Evolutionary conservation across 2,329 filamentous ascomycete genomes (phyloP), one percentile per base, ranked within the genome.

Genomic region (Diaporthe australafricana): DNA sequence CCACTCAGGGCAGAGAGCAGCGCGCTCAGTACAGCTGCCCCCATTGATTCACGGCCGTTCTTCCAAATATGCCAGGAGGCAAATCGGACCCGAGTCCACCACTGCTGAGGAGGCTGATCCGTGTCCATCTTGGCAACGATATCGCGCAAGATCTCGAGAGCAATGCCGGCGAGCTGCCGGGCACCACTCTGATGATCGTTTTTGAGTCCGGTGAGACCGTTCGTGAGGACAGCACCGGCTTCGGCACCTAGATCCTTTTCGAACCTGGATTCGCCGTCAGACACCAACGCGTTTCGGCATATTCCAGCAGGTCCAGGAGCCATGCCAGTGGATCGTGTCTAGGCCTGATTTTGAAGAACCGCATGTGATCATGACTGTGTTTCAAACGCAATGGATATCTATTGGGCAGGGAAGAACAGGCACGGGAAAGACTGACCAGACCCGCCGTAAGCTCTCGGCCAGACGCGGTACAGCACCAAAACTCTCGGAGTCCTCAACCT

Each of bases 1-100:
- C 77, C 75, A 16, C 80, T 77, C 45, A 92, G 80, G 3, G 83
- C 83, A 16, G 81, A 80, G 6, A 90, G 78, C 12, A 91, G 72
- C 14, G 83, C 83, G 56, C 81, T 84, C 48, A 89, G 82, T 35
- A 92, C 89, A 1, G 90, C 86, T 0, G 90, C 87, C 1, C 87
- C 87, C 90, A 93, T 93, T 77, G 87, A 90, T 74, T 90, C 89
- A n/a, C 90, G 85, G 0, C 90, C 89, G 68, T 91, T 90, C 76
- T 91, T 91, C 79, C 88, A 89, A 1, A 93, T 80, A 78, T 92
- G 88, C 87, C 91, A 93, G 2, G 86, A 88, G 2, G 83, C 84
- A 81, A 88, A 85, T 17, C 88, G 83, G n/a, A 87, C 78, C 35
- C 84, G 84, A 32, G 78, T 79, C 89, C 90, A 93, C 85, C 89